Evolutionary conservation across 495 filamentous ascomycete species (phyloP).

Genomic region (Penicillium ochrochloron): DNA sequence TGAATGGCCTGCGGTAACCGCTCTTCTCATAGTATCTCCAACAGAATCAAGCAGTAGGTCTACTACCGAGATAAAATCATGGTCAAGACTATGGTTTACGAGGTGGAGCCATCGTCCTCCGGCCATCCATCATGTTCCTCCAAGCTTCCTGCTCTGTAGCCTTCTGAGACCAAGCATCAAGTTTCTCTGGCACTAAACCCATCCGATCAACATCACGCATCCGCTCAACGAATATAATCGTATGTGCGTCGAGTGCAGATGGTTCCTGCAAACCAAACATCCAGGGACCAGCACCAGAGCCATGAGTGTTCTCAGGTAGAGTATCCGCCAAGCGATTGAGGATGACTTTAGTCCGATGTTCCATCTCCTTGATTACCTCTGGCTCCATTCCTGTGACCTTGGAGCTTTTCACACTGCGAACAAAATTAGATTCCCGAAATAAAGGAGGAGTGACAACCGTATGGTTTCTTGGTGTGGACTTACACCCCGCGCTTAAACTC

Average conservation of each 20-base stretch:
- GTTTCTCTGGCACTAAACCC: background rate
- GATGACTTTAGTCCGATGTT: background rate
- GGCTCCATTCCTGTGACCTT: background rate
- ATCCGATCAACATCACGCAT: background rate
- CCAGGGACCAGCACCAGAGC: background rate
- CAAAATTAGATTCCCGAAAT: background rate
- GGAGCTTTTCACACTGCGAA: background rate
- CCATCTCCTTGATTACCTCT: background rate
- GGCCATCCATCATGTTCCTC: background rate
- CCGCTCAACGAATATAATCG: background rate
- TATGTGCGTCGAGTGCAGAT: background rate
- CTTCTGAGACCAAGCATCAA: background rate
- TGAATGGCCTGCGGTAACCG: background rate
- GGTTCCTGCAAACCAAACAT: constrained; percentile 1
- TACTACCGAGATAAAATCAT: background rate
- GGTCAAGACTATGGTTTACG: background rate
- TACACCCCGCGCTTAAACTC: background rate
- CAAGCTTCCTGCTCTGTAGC: background rate
- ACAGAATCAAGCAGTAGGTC: too few species aligned
- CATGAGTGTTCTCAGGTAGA: background rate
- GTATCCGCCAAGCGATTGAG: background rate
- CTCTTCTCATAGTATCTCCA: too few species aligned
- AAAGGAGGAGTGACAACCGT: background rate
- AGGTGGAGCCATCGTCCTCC: background rate
- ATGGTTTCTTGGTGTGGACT: background rate